phyloP scores from a whole-genome alignment of 176 grass and related monocot genomes.

The Oropetium thomaeum region DNA sequence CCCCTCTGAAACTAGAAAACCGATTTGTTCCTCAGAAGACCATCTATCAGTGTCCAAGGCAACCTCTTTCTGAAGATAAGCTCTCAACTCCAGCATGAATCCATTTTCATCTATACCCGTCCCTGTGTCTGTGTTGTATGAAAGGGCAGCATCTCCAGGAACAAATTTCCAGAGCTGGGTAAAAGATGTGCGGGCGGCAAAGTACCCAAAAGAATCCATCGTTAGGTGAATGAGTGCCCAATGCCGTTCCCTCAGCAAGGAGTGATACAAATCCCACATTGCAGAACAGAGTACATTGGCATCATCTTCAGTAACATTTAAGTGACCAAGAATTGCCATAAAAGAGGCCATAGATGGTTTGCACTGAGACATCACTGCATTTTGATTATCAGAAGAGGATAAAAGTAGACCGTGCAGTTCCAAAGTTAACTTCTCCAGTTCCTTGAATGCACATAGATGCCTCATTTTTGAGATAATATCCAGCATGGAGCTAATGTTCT shows the following conservation, averaged over 20 bases:
- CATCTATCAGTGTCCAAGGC: constrained; percentile 36
- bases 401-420: constrained; percentile 55
- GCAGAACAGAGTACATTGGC: constrained; percentile 49
- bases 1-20: constrained; percentile 59
- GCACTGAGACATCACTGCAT: constrained; percentile 51
- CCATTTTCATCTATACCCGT: constrained; percentile 53
- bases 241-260: constrained; percentile 66
- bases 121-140: constrained; percentile 56
- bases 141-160: constrained; percentile 79
- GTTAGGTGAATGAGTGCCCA: constrained; percentile 79
- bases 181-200: constrained; percentile 75
- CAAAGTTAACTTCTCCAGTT: constrained; percentile 63
- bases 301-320: constrained; percentile 63
- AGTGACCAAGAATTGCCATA: constrained; percentile 69
- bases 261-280: constrained; percentile 67
- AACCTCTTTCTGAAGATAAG: constrained; percentile 73
- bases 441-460: constrained; percentile 52
- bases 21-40: constrained; percentile 39
- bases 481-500: constrained; percentile 61
- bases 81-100: constrained; percentile 81
- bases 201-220: constrained; percentile 79
- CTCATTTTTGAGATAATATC: constrained; percentile 70
- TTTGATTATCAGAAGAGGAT: constrained; percentile 34
- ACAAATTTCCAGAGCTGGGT: constrained; percentile 81
- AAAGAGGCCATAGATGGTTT: constrained; percentile 74